Percentiles rank a stretch among this genome's conserved stretches.
Conservation (phyloP, 1,284 basidiomycete species). For the Ustilago xerochloae region DNA sequence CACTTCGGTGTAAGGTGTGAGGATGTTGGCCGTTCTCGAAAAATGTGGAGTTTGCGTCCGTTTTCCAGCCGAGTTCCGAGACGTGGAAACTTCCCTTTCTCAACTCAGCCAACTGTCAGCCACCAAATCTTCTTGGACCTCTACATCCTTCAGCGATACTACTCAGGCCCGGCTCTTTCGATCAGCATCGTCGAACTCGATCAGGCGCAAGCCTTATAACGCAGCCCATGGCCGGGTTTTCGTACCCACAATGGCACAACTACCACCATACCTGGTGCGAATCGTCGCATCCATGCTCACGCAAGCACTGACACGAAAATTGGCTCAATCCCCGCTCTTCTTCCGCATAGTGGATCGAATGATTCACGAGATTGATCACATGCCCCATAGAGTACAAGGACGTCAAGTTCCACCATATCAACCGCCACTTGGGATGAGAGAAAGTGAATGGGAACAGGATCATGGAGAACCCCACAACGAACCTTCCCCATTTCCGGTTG, state of each 20-base stretch:
- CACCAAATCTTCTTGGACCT: no score
- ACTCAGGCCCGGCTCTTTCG: no score
- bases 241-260: slow-evolving; percentile 42
- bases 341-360: slow-evolving; percentile 55
- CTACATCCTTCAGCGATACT: no score
- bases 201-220: not conserved
- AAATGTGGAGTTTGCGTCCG: no score
- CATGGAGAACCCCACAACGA: slow-evolving; percentile 57
- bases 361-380: slow-evolving; percentile 61
- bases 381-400: slow-evolving; percentile 53
- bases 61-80: no score
- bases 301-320: slow-evolving; percentile 50
- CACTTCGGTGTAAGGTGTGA: no score
- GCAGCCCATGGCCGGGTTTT: not conserved
- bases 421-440: slow-evolving; percentile 50
- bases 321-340: slow-evolving; percentile 54
- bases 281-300: slow-evolving; percentile 52
- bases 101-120: slow-evolving; percentile 23
- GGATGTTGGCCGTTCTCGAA: no score
- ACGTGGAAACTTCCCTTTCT: no score
- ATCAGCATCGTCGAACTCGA: no score
- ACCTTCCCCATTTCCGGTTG: slow-evolving; percentile 42
- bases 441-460: slow-evolving; percentile 49
- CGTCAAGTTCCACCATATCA: slow-evolving; percentile 52
- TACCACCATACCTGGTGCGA: slow-evolving; percentile 54